Evolutionary conservation across 495 filamentous ascomycete species (phyloP).

Genomic region (Xylaria cubensis): DNA sequence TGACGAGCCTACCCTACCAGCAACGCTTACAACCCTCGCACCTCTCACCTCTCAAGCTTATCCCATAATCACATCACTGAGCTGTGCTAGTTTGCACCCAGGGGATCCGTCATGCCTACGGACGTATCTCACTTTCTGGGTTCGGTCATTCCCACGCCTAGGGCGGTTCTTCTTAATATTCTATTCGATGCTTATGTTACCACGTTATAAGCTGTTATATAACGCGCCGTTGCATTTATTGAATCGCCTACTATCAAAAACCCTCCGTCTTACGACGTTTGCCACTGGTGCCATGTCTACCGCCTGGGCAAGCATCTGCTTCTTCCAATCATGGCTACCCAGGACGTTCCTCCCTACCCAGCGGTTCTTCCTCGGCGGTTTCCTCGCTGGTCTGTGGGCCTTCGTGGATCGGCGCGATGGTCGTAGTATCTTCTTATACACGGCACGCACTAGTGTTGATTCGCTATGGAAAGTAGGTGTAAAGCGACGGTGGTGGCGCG

Average conservation of each 20-base stretch:
- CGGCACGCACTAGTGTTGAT: slow-evolving; percentile 74
- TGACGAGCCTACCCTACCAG: slow-evolving; percentile 66
- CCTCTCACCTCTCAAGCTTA: slow-evolving; percentile 85
- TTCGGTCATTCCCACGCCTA: slow-evolving; percentile 79
- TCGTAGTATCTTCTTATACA: slow-evolving; percentile 71
- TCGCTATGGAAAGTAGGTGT: slow-evolving; percentile 88
- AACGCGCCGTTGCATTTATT: slow-evolving; percentile 68
- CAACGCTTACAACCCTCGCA: slow-evolving; percentile 68
- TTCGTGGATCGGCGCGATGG: slow-evolving; percentile 70
- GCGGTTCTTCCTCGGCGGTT: slow-evolving; percentile 87
- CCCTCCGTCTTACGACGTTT: slow-evolving; percentile 74
- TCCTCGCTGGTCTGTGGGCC: slow-evolving; percentile 82
- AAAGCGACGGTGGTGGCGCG: slow-evolving; percentile 84
- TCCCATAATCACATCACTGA: slow-evolving; percentile 79
- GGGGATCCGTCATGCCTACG: slow-evolving; percentile 82
- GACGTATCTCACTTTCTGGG: slow-evolving; percentile 82
- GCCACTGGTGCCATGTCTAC: slow-evolving; percentile 80
- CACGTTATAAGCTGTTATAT: slow-evolving; percentile 68
- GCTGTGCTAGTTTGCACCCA: slow-evolving; percentile 93
- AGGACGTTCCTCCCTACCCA: slow-evolving; percentile 75
- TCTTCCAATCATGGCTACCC: slow-evolving; percentile 81
- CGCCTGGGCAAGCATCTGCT: slow-evolving; percentile 85
- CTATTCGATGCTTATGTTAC: slow-evolving; percentile 68
- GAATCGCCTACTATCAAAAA: slow-evolving; percentile 64
- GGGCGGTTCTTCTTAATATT: slow-evolving; percentile 77